Evolutionary conservation across 306 rosid species (phyloP), one percentile per base, ranked within the genome.

Genomic region (Astragalus glycyphyllos): DNA sequence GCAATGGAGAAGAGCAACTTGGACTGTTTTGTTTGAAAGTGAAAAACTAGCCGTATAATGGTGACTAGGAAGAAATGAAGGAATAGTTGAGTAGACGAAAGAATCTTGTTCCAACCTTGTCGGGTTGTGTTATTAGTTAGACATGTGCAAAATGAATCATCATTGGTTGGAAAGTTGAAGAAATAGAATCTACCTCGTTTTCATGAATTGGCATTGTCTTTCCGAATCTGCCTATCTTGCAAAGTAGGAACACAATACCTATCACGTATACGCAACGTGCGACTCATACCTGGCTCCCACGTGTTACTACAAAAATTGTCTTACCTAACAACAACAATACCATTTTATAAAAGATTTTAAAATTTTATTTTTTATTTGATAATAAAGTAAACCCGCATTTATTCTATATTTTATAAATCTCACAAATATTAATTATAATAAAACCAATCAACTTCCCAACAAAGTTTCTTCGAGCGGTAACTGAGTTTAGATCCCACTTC

Each of bases 11-110:
- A 34, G 12, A 31, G 65, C 69, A 78, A 62, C n/a, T 69, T 73
- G 78, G 86, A 72, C 11, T 45, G 20, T 67, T 85, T 86, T 85
- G 91, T 86, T 75, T 53, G 45, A 0, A 67, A 80, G 78, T 17
- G 80, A 47, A 66, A 49, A 71, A 11, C 14, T 11, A 14, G 67
- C 78, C 79, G 46, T 68, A 53, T 34, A 58, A 79, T 14, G 8
- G 58, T 56, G 42, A 64, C 76, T 44, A 5, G 40, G 35, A 69
- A 23, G 29, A 23, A 23, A 23, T 1, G 29, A 23, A 26, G 31
- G 31, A 26, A 26, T 26, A 26, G 59, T 14, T 65, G 77, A 69
- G 78, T 58, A 65, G 58, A 75, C 53, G 79, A 62, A 55, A 68
- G 63, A 68, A 64, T 71, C 20, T 56, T 5, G 49, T 58, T 71